phyloP scores from a whole-genome alignment of 1,139 yeast genomes.

The Schizosaccharomyces versatilis region DNA sequence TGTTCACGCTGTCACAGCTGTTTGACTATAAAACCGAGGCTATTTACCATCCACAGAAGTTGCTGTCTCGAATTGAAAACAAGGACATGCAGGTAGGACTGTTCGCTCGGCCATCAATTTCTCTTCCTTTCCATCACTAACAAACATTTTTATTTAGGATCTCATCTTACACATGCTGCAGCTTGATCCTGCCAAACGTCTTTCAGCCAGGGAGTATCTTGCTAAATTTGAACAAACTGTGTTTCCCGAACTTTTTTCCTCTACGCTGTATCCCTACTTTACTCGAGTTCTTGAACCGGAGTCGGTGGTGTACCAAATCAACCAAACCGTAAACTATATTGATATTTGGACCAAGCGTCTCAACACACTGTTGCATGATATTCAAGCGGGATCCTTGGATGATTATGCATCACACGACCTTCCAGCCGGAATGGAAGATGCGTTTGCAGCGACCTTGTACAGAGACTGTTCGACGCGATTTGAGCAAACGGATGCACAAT shows the following conservation, averaged over 20 bases:
- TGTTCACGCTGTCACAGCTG: slow-evolving; percentile 67
- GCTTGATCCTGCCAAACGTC: slow-evolving; percentile 38
- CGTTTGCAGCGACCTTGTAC: no score
- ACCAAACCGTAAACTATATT: no score
- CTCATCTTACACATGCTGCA: slow-evolving; percentile 42
- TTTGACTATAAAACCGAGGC: slow-evolving; percentile 60
- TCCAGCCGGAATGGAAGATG: no score
- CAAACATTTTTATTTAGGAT: slow-evolving; percentile 18
- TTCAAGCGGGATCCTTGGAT: no score
- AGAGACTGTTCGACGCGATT: no score
- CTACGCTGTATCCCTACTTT: slow-evolving; percentile 48
- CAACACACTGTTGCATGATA: no score
- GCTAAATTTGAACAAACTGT: slow-evolving; percentile 25
- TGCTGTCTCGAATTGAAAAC: slow-evolving; percentile 34
- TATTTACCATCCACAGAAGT: slow-evolving; percentile 17
- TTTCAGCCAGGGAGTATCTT: slow-evolving; percentile 34
- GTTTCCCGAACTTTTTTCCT: slow-evolving; percentile 55
- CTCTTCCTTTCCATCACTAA: neutral
- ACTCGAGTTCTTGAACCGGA: slow-evolving; percentile 23
- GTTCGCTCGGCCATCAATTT: neutral
- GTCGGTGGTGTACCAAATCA: no score
- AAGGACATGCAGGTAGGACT: slow-evolving; percentile 21
- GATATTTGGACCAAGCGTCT: no score
- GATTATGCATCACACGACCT: no score
- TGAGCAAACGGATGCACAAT: no score